Base-by-base conservation (phyloP, 345 rosid genomes). In the Rhodamnia argentea region DNA sequence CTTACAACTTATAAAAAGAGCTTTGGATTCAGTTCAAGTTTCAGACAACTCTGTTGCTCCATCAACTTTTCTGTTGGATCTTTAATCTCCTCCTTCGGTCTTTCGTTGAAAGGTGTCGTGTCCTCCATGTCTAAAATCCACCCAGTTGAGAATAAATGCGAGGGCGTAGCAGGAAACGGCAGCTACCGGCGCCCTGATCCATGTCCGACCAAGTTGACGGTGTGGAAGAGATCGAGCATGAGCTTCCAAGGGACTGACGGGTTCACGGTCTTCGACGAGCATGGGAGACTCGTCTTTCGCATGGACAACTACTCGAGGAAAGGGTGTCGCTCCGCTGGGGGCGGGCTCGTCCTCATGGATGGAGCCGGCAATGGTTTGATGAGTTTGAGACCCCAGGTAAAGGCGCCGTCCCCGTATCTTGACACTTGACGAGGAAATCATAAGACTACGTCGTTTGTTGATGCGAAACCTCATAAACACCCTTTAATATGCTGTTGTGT, bases 231-330 rank as follows among this genome's bases (percentile, higher is more conserved):
- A 87, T 90, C 93, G 14, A 92, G 93, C 90, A 90, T 89, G 93
- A 92, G 91, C 84, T 93, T 93, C 85, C 93, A 93, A 70, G 95
- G 93, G 10, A 93, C 93, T 0, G 93, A 93, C 32, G 95, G 95
- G 18, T 93, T 93, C 88, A 93, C 93, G 0, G 93, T 93, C 3
- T 90, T 88, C 70, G 92, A 93, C 83, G 78, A 86, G 2, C 87
- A 64, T 0, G 95, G 95, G 14, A 87, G 27, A 81, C 70, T 93
- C 60, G 91, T 87, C 6, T 93, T 92, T 83, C 85, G 95, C 24
- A 90, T 93, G 2, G 95, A 93, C 52, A 93, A 93, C 74, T 93
- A 93, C 84, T 91, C 93, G 6, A 90, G 95, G 87, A 92, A 86
- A 32, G 87, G 59, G 42, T 85, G 52, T 32, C 32, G 56, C 57